phyloP scores from a whole-genome alignment of 2,329 filamentous ascomycete species.

The Diaporthe ilicicola region DNA sequence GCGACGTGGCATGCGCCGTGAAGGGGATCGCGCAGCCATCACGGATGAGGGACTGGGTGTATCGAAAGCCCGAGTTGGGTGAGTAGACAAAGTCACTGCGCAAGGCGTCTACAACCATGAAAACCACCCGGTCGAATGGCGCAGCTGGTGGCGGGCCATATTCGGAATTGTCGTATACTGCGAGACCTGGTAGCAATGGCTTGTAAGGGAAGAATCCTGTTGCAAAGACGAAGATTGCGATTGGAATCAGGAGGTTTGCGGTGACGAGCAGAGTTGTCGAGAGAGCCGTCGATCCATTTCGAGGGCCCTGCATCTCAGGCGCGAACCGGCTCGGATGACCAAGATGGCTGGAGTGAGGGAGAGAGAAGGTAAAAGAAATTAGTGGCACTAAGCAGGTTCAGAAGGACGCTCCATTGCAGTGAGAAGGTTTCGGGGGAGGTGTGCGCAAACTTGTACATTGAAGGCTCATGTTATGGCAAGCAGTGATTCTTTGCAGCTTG shows the following conservation, averaged over 20 bases:
- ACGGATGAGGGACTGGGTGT: conserved; percentile 90
- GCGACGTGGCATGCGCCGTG: conserved; percentile 94
- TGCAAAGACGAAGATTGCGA: conserved; percentile 80
- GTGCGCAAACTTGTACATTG: neutral
- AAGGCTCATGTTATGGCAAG: conserved; percentile 13
- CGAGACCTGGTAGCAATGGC: conserved; percentile 86
- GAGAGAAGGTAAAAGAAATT: conserved; percentile 9
- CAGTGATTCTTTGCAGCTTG: conserved; percentile 7
- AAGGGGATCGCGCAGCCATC: conserved; percentile 88
- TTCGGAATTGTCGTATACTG: conserved; percentile 67
- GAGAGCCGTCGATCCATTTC: conserved; percentile 39
- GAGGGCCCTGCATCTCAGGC: conserved; percentile 40
- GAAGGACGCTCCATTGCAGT: conserved; percentile 31
- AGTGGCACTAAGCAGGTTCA: conserved; percentile 14
- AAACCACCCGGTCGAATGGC: conserved; percentile 88
- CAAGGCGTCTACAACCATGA: conserved; percentile 98
- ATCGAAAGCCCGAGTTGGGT: conserved; percentile 80
- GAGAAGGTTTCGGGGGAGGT: neutral
- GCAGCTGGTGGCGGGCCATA: conserved; percentile 67
- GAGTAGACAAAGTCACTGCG: conserved; percentile 95
- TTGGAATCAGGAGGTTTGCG: conserved; percentile 80
- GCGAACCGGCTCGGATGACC: neutral
- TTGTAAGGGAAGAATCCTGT: conserved; percentile 98
- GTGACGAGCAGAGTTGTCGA: conserved; percentile 60
- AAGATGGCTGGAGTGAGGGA: neutral